Percentiles rank a stretch among this genome's conserved stretches.
Conservation (phyloP, 2,329 filamentous ascomycete genomes). For the Cercospora canescens region DNA sequence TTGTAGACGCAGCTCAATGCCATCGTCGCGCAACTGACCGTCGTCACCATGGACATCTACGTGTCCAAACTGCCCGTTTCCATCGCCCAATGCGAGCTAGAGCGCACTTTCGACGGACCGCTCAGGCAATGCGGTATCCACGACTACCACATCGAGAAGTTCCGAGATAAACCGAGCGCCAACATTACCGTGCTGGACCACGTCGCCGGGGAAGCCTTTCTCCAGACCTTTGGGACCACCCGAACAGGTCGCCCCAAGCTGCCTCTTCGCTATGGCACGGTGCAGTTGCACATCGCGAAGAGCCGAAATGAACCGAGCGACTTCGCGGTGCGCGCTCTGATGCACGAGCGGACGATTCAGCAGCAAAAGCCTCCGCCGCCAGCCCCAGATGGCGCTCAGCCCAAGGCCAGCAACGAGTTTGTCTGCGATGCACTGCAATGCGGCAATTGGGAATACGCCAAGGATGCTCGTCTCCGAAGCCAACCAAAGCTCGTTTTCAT, state of each 20-base stretch:
- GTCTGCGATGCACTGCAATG: constrained; percentile 39
- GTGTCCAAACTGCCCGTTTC: constrained; percentile 44
- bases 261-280: constrained; percentile 12
- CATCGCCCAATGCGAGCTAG: constrained; percentile 45
- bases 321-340: constrained; percentile 29
- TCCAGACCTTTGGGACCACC: constrained; percentile 37
- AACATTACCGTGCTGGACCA: constrained; percentile 48
- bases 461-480: constrained; percentile 22
- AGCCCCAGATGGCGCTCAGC: neutral
- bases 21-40: neutral
- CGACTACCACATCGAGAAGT: constrained; percentile 48
- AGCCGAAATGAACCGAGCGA: constrained; percentile 21
- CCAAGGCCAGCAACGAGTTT: constrained; percentile 33
- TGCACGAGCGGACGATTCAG: constrained; percentile 22
- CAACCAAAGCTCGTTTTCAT: constrained; percentile 40
- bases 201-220: constrained; percentile 45
- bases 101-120: constrained; percentile 40
- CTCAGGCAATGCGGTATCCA: constrained; percentile 43
- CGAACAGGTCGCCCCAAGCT: constrained; percentile 18
- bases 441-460: constrained; percentile 47
- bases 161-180: constrained; percentile 42
- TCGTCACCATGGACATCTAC: constrained; percentile 48
- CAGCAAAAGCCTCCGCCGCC: neutral
- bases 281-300: constrained; percentile 7
- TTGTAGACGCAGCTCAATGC: neutral